Conservation (phyloP, 108 stramenopile species). For the Nannochloropsis gaditana region DNA sequence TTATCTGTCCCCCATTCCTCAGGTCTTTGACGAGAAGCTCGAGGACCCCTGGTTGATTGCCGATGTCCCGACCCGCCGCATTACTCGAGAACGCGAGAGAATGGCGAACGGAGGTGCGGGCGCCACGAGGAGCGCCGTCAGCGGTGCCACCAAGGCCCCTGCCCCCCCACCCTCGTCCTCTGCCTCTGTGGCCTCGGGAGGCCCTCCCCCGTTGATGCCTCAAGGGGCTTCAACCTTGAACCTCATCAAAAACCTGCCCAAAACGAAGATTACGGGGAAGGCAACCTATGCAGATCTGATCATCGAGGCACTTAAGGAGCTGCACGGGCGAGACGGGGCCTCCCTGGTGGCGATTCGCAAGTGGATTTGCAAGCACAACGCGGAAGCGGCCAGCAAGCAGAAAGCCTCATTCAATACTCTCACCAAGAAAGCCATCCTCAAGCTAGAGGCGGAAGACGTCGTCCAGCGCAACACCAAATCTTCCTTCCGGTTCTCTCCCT, state of each 20-base stretch:
- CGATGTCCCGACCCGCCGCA: not conserved
- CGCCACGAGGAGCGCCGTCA: not conserved
- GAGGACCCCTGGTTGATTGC: not conserved
- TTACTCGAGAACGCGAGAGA: not conserved
- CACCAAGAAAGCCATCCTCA: conserved; percentile 34
- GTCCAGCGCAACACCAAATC: conserved; percentile 1
- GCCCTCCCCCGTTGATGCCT: not conserved
- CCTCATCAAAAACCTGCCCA: not conserved
- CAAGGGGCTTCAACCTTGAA: not conserved
- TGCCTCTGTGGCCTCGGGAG: not conserved
- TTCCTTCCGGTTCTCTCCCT: not conserved
- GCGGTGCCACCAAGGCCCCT: not conserved
- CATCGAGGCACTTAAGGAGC: not conserved
- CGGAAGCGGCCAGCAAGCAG: conserved; percentile 37
- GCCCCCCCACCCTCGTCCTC: not conserved
- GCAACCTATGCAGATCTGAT: not conserved
- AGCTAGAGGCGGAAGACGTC: conserved; percentile 15
- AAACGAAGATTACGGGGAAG: not conserved
- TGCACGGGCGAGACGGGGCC: conserved; percentile 27
- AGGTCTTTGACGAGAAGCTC: conserved; percentile 5
- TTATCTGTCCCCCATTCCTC: not conserved
- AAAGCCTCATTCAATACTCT: conserved; percentile 47
- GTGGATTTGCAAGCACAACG: conserved; percentile 30
- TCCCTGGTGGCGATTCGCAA: conserved; percentile 43
- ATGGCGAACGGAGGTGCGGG: not conserved